Conservation (phyloP, 768 basidiomycete species). For the Mycena haematopus region DNA sequence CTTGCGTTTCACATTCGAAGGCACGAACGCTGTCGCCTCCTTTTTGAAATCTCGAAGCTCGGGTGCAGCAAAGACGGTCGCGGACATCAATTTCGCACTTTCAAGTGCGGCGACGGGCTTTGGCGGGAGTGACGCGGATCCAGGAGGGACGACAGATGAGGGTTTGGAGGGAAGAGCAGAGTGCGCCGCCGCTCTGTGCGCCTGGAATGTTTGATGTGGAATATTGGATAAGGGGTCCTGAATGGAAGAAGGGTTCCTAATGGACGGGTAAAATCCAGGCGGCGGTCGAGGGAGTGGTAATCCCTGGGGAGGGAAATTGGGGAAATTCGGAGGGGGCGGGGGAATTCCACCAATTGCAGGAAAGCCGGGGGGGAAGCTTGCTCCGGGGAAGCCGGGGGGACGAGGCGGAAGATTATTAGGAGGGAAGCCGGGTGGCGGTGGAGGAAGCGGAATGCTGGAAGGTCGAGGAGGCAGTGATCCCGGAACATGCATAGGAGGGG, state of each 20-base stretch:
- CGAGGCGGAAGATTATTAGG: slow-evolving; percentile 36
- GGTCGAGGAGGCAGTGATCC: slow-evolving; percentile 34
- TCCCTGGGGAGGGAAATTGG: slow-evolving; percentile 35
- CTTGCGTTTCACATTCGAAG: slow-evolving; percentile 81
- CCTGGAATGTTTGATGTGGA: slow-evolving; percentile 82
- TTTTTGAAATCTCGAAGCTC: slow-evolving; percentile 93
- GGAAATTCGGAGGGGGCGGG: slow-evolving; percentile 31
- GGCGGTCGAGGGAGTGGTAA: slow-evolving; percentile 3
- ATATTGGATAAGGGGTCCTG: slow-evolving; percentile 81
- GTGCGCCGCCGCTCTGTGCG: slow-evolving; percentile 58
- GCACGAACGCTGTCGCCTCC: slow-evolving; percentile 93
- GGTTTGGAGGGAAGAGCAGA: slow-evolving; percentile 55
- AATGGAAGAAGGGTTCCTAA: slow-evolving; percentile 56
- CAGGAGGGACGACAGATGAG: slow-evolving; percentile 30
- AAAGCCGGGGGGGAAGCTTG: slow-evolving; percentile 33
- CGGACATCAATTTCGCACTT: slow-evolving; percentile 51
- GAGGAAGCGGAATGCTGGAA: slow-evolving; percentile 32
- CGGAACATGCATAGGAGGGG: slow-evolving; percentile 20
- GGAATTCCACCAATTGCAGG: slow-evolving; percentile 34
- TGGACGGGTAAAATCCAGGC: slow-evolving; percentile 37
- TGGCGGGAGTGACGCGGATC: slow-evolving; percentile 39
- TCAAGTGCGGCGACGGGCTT: slow-evolving; percentile 41
- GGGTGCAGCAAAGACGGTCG: slow-evolving; percentile 84
- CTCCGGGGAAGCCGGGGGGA: slow-evolving; percentile 36
- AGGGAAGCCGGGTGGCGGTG: slow-evolving; percentile 37